Conservation (phyloP, 208 protist species). For the Acanthamoeba sp. region DNA sequence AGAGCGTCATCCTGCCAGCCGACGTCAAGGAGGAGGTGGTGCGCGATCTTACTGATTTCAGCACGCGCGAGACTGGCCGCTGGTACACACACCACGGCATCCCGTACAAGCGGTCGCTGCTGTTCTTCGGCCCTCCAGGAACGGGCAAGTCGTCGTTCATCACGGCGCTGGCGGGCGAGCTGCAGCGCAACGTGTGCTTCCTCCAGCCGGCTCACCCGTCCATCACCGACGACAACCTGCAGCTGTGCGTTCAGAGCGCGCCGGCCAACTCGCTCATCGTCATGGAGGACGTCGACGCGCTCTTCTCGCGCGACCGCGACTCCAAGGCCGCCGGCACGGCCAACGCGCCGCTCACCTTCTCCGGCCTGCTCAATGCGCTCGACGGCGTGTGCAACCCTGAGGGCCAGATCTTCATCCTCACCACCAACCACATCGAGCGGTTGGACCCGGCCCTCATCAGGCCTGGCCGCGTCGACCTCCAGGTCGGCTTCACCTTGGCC, state of each 20-base stretch:
- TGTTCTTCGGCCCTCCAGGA: constrained; percentile 96
- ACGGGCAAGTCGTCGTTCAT: constrained; percentile 96
- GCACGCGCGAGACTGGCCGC: constrained; percentile 76
- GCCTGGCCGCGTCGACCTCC: constrained; percentile 95
- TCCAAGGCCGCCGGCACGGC: not conserved
- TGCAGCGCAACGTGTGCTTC: constrained; percentile 95
- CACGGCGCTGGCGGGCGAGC: constrained; percentile 93
- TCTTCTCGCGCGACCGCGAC: constrained; percentile 89
- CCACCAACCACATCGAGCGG: constrained; percentile 97
- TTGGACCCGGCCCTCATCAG: constrained; percentile 96
- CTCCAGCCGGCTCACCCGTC: constrained; percentile 79
- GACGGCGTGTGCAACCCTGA: constrained; percentile 97
- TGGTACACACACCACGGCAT: constrained; percentile 96
- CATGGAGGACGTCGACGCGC: constrained; percentile 96
- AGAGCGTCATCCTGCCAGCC: constrained; percentile 65
- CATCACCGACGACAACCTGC: constrained; percentile 54
- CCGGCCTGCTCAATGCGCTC: constrained; percentile 96
- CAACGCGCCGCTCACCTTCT: constrained; percentile 92
- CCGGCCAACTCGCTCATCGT: constrained; percentile 94
- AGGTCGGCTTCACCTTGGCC: constrained; percentile 92
- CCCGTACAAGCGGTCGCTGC: constrained; percentile 96
- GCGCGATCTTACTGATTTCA: constrained; percentile 16
- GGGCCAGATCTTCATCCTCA: constrained; percentile 97
- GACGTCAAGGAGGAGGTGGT: not conserved
- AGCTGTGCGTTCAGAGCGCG: constrained; percentile 89